phyloP scores from a whole-genome alignment of 352 stramenopile genomes.

The Phytophthora boehmeriae region DNA sequence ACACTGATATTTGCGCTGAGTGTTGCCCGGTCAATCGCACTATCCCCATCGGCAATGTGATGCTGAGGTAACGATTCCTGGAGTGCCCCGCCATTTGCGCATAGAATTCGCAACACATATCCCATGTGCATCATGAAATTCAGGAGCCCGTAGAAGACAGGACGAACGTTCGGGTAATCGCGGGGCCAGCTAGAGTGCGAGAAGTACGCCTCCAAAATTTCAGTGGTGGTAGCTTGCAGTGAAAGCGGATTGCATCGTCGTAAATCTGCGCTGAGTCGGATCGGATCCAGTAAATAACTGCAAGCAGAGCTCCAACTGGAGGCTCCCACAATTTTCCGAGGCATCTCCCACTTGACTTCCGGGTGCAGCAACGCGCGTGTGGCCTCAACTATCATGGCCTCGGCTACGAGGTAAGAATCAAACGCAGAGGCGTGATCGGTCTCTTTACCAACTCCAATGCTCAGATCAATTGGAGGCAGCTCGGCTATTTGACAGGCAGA shows the following conservation, averaged over 20 bases:
- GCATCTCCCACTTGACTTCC: slow-evolving; percentile 40
- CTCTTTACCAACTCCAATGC: slow-evolving; percentile 6
- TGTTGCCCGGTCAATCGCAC: background rate
- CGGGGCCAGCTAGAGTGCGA: slow-evolving; percentile 37
- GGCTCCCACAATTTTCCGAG: slow-evolving; percentile 54
- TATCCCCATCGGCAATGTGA: background rate
- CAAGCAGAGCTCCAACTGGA: slow-evolving; percentile 62
- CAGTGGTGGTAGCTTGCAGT: slow-evolving; percentile 3
- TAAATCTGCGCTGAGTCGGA: slow-evolving; percentile 30
- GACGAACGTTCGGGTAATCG: slow-evolving; percentile 29
- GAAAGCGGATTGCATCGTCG: slow-evolving; percentile 9
- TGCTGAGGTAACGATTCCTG: background rate
- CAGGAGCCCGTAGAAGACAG: slow-evolving; percentile 38
- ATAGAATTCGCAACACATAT: slow-evolving; percentile 35
- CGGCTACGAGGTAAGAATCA: slow-evolving; percentile 61
- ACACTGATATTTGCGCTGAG: slow-evolving; percentile 25
- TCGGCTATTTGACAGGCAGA: slow-evolving; percentile 26
- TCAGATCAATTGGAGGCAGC: slow-evolving; percentile 12
- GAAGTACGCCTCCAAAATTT: slow-evolving; percentile 48
- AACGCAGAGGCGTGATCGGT: slow-evolving; percentile 38
- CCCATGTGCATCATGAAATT: slow-evolving; percentile 48
- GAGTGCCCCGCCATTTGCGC: slow-evolving; percentile 31
- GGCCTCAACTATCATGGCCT: slow-evolving; percentile 63
- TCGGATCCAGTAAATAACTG: slow-evolving; percentile 41
- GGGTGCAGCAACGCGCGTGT: slow-evolving; percentile 49